These are phyloP conservation scores for Porcisia deanei DNA, from an alignment of 208 protist genomes.

Conservation along the genomic window DNA sequence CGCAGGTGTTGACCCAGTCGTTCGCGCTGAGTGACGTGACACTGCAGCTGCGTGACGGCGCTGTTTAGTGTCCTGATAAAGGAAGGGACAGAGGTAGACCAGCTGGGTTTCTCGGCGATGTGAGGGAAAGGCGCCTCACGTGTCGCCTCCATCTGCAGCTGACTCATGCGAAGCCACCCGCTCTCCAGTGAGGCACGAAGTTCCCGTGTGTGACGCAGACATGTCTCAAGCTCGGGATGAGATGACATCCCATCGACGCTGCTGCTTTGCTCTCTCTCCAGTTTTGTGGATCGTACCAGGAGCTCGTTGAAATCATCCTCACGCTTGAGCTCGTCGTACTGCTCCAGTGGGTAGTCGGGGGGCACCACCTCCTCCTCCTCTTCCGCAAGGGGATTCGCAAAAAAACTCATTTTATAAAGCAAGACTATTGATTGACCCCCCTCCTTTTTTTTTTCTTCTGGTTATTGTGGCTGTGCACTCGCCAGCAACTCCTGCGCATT, in stretches of 20 bases:
- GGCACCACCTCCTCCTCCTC: slow-evolving; percentile 58
- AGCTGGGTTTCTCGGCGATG: background rate
- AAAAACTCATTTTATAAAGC: slow-evolving; percentile 44
- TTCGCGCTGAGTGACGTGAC: slow-evolving; percentile 11
- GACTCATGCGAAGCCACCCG: slow-evolving; percentile 18
- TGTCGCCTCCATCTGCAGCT: background rate
- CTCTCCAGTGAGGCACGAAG: slow-evolving; percentile 23
- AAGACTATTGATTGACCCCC: background rate
- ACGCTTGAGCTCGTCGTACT: slow-evolving; percentile 67
- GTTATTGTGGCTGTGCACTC: background rate
- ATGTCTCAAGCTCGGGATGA: slow-evolving; percentile 17
- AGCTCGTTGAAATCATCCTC: slow-evolving; percentile 83
- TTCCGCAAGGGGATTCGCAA: slow-evolving; percentile 74
- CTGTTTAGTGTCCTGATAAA: background rate
- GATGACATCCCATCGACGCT: background rate
- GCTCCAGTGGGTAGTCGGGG: slow-evolving; percentile 44
- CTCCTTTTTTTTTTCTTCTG: background rate
- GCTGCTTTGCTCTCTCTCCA: slow-evolving; percentile 14
- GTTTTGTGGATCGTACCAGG: slow-evolving; percentile 37
- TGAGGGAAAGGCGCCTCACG: background rate
- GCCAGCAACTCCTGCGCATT: background rate
- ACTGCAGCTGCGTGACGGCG: slow-evolving; percentile 2
- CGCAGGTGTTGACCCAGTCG: slow-evolving; percentile 12
- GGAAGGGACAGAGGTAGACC: background rate
- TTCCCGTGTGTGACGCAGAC: slow-evolving; percentile 15